Percentiles rank a stretch among this genome's conserved stretches.
Evolutionary conservation across 495 filamentous ascomycete species (phyloP).

Genomic region (Penicillium maclennaniae): DNA sequence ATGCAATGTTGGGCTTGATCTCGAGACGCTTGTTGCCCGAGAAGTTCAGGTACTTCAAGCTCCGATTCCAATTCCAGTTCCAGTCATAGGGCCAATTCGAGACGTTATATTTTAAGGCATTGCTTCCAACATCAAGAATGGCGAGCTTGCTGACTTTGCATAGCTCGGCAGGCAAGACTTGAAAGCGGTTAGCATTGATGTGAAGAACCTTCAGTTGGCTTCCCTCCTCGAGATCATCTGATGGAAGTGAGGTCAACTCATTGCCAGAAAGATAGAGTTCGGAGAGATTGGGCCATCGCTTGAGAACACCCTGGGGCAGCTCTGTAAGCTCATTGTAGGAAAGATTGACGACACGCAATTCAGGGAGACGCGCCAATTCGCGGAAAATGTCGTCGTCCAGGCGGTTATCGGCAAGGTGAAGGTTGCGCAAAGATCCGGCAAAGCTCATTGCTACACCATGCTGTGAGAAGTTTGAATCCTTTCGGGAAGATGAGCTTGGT

Average conservation of each 20-base stretch:
- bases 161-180: constrained; percentile 91
- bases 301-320: constrained; percentile 81
- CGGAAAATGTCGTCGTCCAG: constrained; percentile 92
- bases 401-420: constrained; percentile 91
- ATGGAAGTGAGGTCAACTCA: constrained; percentile 83
- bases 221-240: constrained; percentile 89
- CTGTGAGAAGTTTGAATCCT: constrained; percentile 79
- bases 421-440: constrained; percentile 72
- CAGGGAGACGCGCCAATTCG: constrained; percentile 75
- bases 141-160: constrained; percentile 88
- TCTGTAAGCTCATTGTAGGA: constrained; percentile 94
- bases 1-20: constrained; percentile 78
- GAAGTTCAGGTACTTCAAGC: constrained; percentile 91
- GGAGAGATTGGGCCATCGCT: constrained; percentile 78
- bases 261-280: constrained; percentile 97
- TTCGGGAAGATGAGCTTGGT: constrained; percentile 62
- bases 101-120: constrained; percentile 97
- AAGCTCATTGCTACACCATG: constrained; percentile 72
- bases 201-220: constrained; percentile 83
- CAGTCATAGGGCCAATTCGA: constrained; percentile 99
- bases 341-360: constrained; percentile 85
- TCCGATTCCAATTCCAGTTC: constrained; percentile 99
- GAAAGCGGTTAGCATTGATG: constrained; percentile 97
- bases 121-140: constrained; percentile 91
- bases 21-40: constrained; percentile 96